Conservation (phyloP, 1,284 basidiomycete species). For the Ceratobasidium papillatum region DNA sequence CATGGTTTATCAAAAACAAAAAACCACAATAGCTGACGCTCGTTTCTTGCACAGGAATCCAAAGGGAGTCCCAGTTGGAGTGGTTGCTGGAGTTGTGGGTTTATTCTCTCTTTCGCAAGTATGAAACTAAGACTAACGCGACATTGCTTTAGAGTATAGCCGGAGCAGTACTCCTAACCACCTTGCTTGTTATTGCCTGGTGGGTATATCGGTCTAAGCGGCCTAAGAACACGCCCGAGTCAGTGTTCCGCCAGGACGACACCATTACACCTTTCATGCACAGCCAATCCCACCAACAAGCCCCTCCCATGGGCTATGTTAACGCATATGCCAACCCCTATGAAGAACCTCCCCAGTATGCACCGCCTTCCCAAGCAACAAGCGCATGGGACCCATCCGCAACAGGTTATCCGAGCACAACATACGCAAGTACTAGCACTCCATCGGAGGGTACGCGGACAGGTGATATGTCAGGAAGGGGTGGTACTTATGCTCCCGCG, state of each 20-base stretch:
- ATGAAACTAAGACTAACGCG: neutral
- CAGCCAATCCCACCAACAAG: neutral
- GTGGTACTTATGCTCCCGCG: neutral
- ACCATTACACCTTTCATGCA: neutral
- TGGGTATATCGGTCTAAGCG: neutral
- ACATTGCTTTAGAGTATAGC: conserved; percentile 6
- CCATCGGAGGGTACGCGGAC: neutral
- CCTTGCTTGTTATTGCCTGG: neutral
- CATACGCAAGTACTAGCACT: neutral
- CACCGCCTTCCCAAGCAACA: neutral
- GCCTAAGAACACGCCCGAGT: neutral
- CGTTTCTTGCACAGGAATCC: neutral
- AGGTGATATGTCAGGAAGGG: neutral
- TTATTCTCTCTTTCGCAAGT: neutral
- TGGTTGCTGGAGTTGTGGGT: conserved; percentile 24
- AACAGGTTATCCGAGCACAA: neutral
- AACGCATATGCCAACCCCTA: neutral
- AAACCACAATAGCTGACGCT: neutral
- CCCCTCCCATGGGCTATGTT: neutral
- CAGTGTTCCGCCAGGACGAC: neutral
- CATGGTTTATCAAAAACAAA: neutral
- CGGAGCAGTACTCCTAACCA: neutral
- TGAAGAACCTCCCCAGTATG: conserved; percentile 22
- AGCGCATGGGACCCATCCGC: neutral
- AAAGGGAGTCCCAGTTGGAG: neutral